phyloP scores from a whole-genome alignment of 192 early-diverging fungal genomes.

The Podila clonocystis region DNA sequence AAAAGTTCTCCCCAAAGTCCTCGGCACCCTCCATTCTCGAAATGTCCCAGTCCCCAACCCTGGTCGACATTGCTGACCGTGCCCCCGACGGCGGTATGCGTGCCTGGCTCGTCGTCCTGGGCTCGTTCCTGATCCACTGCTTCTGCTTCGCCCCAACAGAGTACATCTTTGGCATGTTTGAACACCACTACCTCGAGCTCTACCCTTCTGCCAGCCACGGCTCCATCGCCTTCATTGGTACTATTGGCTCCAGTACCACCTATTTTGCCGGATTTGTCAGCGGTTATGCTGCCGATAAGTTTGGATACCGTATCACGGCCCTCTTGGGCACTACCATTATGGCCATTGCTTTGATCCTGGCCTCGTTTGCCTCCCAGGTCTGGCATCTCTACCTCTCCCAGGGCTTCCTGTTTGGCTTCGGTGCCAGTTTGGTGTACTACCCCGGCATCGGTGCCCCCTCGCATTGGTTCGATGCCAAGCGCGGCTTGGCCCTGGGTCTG shows the following conservation, averaged over 20 bases:
- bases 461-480: slow-evolving; percentile 76
- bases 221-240: slow-evolving; percentile 43
- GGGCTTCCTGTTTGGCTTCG: slow-evolving; percentile 79
- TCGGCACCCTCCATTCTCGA: slow-evolving; percentile 32
- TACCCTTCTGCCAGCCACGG: slow-evolving; percentile 50
- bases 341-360: slow-evolving; percentile 53
- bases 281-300: slow-evolving; percentile 40
- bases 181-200: slow-evolving; percentile 43
- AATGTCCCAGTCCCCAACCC: slow-evolving; percentile 33
- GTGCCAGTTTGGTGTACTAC: slow-evolving; percentile 70
- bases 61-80: slow-evolving; percentile 38
- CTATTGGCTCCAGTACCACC: slow-evolving; percentile 30
- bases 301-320: slow-evolving; percentile 61
- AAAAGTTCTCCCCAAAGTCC: slow-evolving; percentile 19
- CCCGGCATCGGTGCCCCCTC: slow-evolving; percentile 70
- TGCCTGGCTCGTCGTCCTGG: slow-evolving; percentile 57
- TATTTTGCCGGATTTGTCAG: slow-evolving; percentile 44
- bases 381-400: slow-evolving; percentile 84
- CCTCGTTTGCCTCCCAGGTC: slow-evolving; percentile 58
- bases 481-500: slow-evolving; percentile 77
- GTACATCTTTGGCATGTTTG: slow-evolving; percentile 58
- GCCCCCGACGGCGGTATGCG: slow-evolving; percentile 56
- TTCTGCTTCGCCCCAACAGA: slow-evolving; percentile 55
- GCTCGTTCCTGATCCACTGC: slow-evolving; percentile 52
- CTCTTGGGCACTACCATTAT: slow-evolving; percentile 58